Base-by-base conservation (phyloP, 345 rosid genomes). In the Camelina laxa region DNA sequence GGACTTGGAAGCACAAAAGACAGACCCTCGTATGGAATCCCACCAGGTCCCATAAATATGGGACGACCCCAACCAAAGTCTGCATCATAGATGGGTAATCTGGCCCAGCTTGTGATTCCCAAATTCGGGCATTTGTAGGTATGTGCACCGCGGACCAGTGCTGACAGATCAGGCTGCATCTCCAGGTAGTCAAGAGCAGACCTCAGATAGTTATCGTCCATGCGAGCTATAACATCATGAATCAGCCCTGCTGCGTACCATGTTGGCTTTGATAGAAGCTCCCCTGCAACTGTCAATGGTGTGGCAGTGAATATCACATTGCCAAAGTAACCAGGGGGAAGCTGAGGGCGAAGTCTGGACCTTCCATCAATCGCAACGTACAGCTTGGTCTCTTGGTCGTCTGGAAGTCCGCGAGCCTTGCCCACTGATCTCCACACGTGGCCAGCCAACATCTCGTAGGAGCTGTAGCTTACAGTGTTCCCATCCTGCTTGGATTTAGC, bases 41-140 rank as follows among this genome's bases (percentile, higher is more conserved):
- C 91, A 50, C 97, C 97, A 17, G 97, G 97, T 21, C 98, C 98
- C 97, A 93, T 89, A 48, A 87, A 91, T 14, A 93, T 85, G 41
- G 97, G 97, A 17, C 97, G 81, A 2, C 98, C 98, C 98, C 98
- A 93, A 2, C 98, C 97, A 22, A 93, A 93, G 78, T 92, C 98
- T 6, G 95, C 97, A 17, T 90, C 96, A 60, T 92, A 91, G 69
- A 90, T 88, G 7, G 98, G 96, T 73, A 92, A 72, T 73, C 96
- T 85, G 47, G 73, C 89, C 98, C 98, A 92, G 67, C 95, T 90
- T 12, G 97, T 91, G 70, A 92, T 91, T 75, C 97, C 95, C 6
- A 92, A 86, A 48, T 92, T 92, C 0, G 98, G 98, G 76, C 97
- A 91, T 82, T 51, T 82, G 70, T 85, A 91, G 70, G 93, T 89